These are phyloP conservation scores for Pelargonium cotyledonis DNA, from an alignment of 441 rosid species.

Conservation along the genomic window DNA sequence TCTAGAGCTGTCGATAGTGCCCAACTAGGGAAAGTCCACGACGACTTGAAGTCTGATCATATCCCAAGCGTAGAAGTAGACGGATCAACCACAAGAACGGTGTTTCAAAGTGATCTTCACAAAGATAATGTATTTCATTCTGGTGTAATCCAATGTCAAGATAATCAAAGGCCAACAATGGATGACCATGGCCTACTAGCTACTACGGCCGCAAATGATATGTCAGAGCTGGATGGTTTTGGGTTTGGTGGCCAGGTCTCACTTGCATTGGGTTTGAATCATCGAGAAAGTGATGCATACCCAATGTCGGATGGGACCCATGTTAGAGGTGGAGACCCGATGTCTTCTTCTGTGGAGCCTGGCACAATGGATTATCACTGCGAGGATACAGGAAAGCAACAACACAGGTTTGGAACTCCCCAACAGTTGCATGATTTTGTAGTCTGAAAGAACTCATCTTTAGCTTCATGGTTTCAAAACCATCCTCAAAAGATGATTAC, in stretches of 20 bases:
- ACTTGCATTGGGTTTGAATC: conserved; percentile 43
- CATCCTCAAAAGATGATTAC: no score
- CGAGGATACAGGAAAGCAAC: conserved; percentile 49
- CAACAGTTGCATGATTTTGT: conserved; percentile 43
- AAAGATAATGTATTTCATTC: conserved; percentile 26
- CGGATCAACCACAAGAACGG: conserved; percentile 20
- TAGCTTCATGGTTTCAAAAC: background rate
- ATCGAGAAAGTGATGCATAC: conserved; percentile 29
- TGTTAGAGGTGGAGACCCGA: conserved; percentile 18
- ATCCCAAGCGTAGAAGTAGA: conserved; percentile 20
- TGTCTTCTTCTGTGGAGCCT: conserved; percentile 32
- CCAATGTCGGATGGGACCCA: conserved; percentile 19
- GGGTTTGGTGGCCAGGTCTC: conserved; percentile 36
- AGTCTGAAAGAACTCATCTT: conserved; percentile 29
- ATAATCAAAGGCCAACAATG: conserved; percentile 18
- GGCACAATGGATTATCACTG: conserved; percentile 49
- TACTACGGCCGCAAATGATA: conserved; percentile 28
- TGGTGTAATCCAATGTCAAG: conserved; percentile 25
- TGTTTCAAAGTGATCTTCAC: conserved; percentile 19
- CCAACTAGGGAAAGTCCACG: conserved; percentile 26
- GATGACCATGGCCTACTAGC: conserved; percentile 23
- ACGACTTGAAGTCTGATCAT: conserved; percentile 18
- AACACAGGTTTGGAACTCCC: conserved; percentile 52
- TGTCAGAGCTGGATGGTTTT: conserved; percentile 29
- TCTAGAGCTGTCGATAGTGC: conserved; percentile 37